Base-by-base conservation (phyloP, 1,284 basidiomycete genomes). In the Cutaneotrichosporon dermatis region DNA sequence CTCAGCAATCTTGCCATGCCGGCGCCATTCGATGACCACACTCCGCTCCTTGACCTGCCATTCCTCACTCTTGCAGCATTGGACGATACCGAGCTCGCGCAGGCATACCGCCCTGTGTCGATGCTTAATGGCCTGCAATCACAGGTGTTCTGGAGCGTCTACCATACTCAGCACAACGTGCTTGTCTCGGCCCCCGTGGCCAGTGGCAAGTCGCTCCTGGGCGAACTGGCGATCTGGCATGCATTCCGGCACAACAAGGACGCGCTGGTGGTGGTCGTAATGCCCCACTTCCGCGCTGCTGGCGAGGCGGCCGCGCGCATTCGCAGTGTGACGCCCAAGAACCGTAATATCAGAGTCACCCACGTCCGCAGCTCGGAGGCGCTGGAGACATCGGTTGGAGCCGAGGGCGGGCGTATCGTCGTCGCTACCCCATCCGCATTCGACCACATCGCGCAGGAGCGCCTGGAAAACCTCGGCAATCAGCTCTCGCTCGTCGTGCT, bases 51-150 rank as follows among this genome's bases (percentile, higher is more conserved):
- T 42, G 85, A 94, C 63, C 82, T 98, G 2, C 92, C 95, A 0
- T 88, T 91, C 71, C 82, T 99, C 8, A 75, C 83, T 16, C 76
- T 85, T 36, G 80, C 82, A 8, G 80, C 81, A 8, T 70, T 89
- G 16, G 80, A 80, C 44, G 80, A 85, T 66, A 76, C 80, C 2
- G 67, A 73, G 3, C 73, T 88, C 4, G 80, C 83, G 65, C 75
- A 80, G 13, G 69, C 80, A 1, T 82, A 85, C 61, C 76, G 79
- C 33, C 71, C 73, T 2, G 69, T 82, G 41, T 80, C 79, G 36
- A 83, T 83, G 43, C 83, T 96, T 73, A 97, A 95, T 70, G 84
- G 87, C 1, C 84, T 98, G 4, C 95, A 99, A 74, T 92, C 90
- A 1, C 96, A 98, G 69, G 81, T 84, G 3, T 90, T 90, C 75